Base-by-base conservation (phyloP, 2,329 filamentous ascomycete genomes). In the Aspergillus texensis region DNA sequence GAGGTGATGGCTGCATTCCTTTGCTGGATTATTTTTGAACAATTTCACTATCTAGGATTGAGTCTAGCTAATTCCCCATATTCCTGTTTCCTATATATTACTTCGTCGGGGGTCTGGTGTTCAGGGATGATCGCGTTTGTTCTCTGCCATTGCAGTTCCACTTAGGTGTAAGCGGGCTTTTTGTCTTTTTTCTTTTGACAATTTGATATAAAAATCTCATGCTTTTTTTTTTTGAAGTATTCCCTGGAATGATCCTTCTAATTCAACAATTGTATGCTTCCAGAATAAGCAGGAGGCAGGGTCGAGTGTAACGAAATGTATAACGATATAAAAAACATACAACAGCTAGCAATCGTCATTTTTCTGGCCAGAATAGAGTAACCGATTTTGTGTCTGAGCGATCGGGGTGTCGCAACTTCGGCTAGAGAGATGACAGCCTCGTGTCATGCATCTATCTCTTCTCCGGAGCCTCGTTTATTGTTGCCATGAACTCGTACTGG, bases 1-100 rank as follows among this genome's bases (percentile, higher is more conserved):
- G 32, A 57, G 56, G 48, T 69, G 41, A 62, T 67, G 56, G 54
- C 34, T 34, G 45, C 19, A 36, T 43, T 34, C 48, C n/a, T 57
- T 58, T 53, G n/a, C n/a, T 32, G 34, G 6, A 24, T 54, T 32
- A 43, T 11, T 36, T 39, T 26, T 55, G 58, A 14, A 9, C 11
- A 24, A 16, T 19, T 1, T 54, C 14, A 34, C 28, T 34, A 21
- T 50, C 46, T 26, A 16, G 12, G 10, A 10, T 36, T 26, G 32
- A 41, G 34, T 30, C 24, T 34, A 14, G 16, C 19, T n/a, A 6
- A 10, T 21, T 32, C 3, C 19, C 26, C 28, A 6, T 41, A 41
- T 52, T 32, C 9, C 8, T 30, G 12, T 34, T 52, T 30, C 19
- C 19, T 52, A 21, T 14, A 6, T 16, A 2, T 3, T 30, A 19